Base-by-base conservation (phyloP, 1,139 yeast species). In the Candida freyschussii region DNA sequence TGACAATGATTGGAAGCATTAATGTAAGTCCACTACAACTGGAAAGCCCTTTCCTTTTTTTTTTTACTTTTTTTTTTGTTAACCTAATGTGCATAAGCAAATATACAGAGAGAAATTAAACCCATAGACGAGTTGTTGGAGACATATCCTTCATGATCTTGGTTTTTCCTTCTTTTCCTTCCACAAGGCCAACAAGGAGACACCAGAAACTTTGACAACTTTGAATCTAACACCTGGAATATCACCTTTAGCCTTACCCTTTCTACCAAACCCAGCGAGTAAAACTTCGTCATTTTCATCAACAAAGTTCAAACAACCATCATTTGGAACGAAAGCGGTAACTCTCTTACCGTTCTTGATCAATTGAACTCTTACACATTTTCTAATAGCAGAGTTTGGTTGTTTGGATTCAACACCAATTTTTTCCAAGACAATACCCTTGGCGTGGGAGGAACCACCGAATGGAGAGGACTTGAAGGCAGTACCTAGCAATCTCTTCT, bases 231-330 rank as follows among this genome's bases (percentile, higher is more conserved):
- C 98, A 85, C 98, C 98, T 73, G 98, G 98, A 67, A 91, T 89
- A 87, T 91, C 98, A 82, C 99, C 98, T 95, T 93, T 93, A 69
- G 99, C 98, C 83, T 91, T 91, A 79, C 99, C 99, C 83, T 95
- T 91, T 78, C 98, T 87, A 85, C 99, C 99, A 86, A 93, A 93
- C 80, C 99, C 99, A 62, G 99, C 97, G 62, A 91, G 78, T 65
- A 91, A 78, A 60, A 91, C 98, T 74, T 91, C 97, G 76, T 91
- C 97, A 79, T 91, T 91, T 78, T 91, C 97, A 67, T 91, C 98
- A 62, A 91, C 96, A 60, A 82, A 91, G 91, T 91, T 91, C 72
- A 89, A 77, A 82, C 98, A 93, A 89, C 99, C 99, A 75, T 93
- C 99, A 65, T 91, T 91, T 73, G 99, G 98, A 67, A 93, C 99